Percentiles rank a stretch among this genome's conserved stretches.
These are phyloP conservation scores for Beauveria sp. DNA, from an alignment of 2,329 filamentous ascomycete genomes.

Conservation along the genomic window DNA sequence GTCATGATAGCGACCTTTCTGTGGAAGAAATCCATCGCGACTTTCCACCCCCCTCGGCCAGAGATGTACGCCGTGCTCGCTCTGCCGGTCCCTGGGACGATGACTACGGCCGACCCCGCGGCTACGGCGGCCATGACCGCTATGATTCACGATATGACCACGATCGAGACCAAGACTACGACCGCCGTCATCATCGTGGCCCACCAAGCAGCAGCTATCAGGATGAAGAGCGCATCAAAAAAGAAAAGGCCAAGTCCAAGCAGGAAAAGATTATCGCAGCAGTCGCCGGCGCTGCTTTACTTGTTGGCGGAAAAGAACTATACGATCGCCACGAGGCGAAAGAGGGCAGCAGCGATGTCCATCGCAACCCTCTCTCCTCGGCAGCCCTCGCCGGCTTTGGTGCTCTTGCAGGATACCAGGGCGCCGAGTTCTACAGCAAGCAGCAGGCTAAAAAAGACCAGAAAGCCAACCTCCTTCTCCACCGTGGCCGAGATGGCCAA, in stretches of 20 bases:
- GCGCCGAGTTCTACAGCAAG: constrained; percentile 56
- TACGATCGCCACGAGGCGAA: constrained; percentile 55
- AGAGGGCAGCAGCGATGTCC: constrained; percentile 39
- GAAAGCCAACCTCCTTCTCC: constrained; percentile 44
- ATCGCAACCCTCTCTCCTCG: constrained; percentile 52
- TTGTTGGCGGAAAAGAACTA: constrained; percentile 59
- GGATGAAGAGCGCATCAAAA: constrained; percentile 49
- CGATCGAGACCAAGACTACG: constrained; percentile 25
- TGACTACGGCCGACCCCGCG: constrained; percentile 35
- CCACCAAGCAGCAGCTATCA: constrained; percentile 46
- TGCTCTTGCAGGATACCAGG: constrained; percentile 56
- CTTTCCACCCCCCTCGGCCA: constrained; percentile 62
- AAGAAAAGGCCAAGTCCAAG: constrained; percentile 43
- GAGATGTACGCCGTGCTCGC: constrained; percentile 51
- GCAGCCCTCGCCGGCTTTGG: constrained; percentile 57
- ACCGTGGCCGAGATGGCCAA: constrained; percentile 46
- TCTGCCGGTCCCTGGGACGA: constrained; percentile 57
- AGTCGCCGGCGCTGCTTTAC: constrained; percentile 55
- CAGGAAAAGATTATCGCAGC: constrained; percentile 60
- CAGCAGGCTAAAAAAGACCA: constrained; percentile 48
- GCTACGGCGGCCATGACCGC: constrained; percentile 40
- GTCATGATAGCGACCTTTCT: constrained; percentile 65
- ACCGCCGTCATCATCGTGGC: constrained; percentile 37
- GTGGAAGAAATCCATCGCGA: constrained; percentile 79
- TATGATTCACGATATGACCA: constrained; percentile 29